Conservation (phyloP, 202 grass and related monocot species). For the Schoenoplectus triqueter region DNA sequence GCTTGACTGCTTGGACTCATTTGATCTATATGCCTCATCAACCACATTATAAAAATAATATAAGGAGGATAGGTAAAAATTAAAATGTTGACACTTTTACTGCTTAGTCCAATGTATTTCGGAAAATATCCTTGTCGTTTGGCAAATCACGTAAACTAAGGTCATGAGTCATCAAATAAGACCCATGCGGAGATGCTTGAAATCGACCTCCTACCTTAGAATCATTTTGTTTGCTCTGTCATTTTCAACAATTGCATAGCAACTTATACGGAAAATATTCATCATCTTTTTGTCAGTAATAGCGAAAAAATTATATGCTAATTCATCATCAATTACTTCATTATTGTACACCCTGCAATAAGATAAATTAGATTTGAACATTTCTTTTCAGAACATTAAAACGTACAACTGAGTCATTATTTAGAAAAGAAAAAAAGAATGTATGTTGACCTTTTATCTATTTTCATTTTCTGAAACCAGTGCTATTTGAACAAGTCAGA, state of each 20-base stretch:
- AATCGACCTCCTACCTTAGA: background rate
- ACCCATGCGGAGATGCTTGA: background rate
- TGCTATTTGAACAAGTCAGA: background rate
- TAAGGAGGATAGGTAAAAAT: background rate
- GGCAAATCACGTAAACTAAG: constrained; percentile 29
- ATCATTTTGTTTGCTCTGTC: background rate
- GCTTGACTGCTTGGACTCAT: background rate
- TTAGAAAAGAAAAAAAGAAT: background rate
- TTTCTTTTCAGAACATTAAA: background rate
- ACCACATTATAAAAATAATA: constrained; percentile 29
- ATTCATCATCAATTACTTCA: background rate
- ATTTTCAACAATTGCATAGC: background rate
- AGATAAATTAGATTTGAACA: background rate
- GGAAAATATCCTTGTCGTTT: constrained; percentile 28
- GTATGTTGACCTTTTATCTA: background rate
- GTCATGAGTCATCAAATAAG: constrained; percentile 25
- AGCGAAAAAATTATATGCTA: background rate
- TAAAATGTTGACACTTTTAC: background rate
- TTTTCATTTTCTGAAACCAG: background rate
- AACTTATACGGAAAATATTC: background rate
- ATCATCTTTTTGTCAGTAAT: background rate
- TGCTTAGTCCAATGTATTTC: background rate
- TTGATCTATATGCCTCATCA: constrained; percentile 22
- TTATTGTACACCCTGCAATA: background rate
- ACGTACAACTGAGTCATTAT: background rate